Conservation (phyloP, 768 basidiomycete genomes). For the Suillus discolor region DNA sequence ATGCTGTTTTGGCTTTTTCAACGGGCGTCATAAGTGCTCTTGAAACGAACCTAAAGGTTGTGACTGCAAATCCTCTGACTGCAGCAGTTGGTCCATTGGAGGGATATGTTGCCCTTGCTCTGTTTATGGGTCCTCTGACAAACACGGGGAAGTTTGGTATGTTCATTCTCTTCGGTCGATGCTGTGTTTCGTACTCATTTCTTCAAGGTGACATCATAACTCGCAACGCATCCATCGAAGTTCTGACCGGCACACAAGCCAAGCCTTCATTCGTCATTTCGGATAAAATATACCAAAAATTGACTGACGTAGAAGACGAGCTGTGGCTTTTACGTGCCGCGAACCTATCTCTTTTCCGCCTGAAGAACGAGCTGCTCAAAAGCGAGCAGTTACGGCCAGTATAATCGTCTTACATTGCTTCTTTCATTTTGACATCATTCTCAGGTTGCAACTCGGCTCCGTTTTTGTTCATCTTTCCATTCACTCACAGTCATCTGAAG, state of each 20-base stretch:
- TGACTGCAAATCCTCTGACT: constrained; percentile 61
- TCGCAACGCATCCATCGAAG: constrained; percentile 48
- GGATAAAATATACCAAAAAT: constrained; percentile 85
- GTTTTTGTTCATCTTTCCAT: constrained; percentile 71
- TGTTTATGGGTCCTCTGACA: constrained; percentile 64
- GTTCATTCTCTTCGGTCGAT: constrained; percentile 24
- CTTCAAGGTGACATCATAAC: constrained; percentile 48
- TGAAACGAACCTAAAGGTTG: constrained; percentile 70
- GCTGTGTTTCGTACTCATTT: constrained; percentile 9
- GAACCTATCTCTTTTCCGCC: constrained; percentile 49
- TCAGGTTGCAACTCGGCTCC: constrained; percentile 63
- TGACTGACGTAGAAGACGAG: constrained; percentile 62
- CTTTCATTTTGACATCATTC: constrained; percentile 6
- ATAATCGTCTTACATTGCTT: not conserved
- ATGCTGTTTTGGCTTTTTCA: constrained; percentile 53
- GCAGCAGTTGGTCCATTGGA: constrained; percentile 72
- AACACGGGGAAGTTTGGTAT: constrained; percentile 56
- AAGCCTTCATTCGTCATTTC: constrained; percentile 88
- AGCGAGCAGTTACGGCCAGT: constrained; percentile 56
- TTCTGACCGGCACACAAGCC: constrained; percentile 47
- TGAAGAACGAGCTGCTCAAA: constrained; percentile 52
- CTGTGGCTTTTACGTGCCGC: constrained; percentile 74
- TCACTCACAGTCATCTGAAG: constrained; percentile 54
- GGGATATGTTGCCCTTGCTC: constrained; percentile 76
- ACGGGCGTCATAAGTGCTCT: constrained; percentile 58